Evolutionary conservation across 257 asterid species (phyloP).

Genomic region (Primulina tabacum): DNA sequence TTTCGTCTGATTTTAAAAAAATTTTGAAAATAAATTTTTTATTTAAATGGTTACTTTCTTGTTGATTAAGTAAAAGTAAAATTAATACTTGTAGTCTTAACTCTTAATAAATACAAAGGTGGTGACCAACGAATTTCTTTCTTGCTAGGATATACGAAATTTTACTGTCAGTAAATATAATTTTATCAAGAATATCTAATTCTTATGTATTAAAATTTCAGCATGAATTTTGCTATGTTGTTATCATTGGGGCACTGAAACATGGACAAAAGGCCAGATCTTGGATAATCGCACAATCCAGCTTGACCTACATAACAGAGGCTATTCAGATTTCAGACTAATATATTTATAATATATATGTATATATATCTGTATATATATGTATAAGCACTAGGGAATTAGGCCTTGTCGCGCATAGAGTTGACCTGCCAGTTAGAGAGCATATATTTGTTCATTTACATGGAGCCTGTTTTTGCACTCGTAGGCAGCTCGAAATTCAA

Average conservation of each 20-base stretch:
- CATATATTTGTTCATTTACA: constrained; percentile 20
- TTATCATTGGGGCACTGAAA: constrained; percentile 13
- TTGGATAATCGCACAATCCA: constrained; percentile 3
- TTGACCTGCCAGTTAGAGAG: constrained; percentile 44
- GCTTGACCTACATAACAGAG: neutral
- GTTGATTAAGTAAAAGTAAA: too few relatives aligned
- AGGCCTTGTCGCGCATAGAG: constrained; percentile 12
- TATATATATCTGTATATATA: too few relatives aligned
- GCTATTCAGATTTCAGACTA: neutral
- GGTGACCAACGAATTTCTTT: neutral
- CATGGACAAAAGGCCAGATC: constrained; percentile 6
- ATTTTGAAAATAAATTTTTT: too few relatives aligned
- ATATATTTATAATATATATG: too few relatives aligned
- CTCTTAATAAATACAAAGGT: too few relatives aligned
- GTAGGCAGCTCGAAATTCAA: neutral
- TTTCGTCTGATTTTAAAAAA: too few relatives aligned
- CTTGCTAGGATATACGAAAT: neutral
- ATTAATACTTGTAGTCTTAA: too few relatives aligned
- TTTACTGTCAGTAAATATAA: neutral
- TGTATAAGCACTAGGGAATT: neutral
- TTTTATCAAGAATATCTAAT: neutral
- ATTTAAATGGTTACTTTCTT: too few relatives aligned
- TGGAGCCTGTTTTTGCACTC: constrained; percentile 9
- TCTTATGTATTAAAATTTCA: too few relatives aligned
- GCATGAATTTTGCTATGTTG: neutral